Conservation (phyloP, 163 green algal species). For the Scenedesmus sp. region DNA sequence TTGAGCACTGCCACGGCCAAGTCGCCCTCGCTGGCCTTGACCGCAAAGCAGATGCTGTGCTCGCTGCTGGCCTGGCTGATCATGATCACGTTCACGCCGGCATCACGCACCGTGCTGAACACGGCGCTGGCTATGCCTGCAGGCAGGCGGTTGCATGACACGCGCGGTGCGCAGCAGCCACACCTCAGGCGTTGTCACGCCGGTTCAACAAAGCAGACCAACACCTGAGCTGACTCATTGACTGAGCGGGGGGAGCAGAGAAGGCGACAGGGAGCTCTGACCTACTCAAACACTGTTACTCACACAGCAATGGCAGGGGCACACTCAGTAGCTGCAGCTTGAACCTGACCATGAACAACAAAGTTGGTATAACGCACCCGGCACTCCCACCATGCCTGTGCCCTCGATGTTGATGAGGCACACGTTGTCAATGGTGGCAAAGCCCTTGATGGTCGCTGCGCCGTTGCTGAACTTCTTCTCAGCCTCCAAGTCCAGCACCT, state of each 20-base stretch:
- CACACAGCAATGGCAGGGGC: too few relatives aligned
- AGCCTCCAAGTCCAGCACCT: slow-evolving; percentile 73
- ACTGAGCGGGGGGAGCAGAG: too few relatives aligned
- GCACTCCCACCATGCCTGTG: slow-evolving; percentile 98
- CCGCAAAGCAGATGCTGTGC: slow-evolving; percentile 99
- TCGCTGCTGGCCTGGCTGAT: slow-evolving; percentile 97
- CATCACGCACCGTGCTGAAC: slow-evolving; percentile 93
- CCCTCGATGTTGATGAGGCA: slow-evolving; percentile 97
- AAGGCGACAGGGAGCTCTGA: too few relatives aligned
- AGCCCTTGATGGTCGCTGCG: slow-evolving; percentile 90
- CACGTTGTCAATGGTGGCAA: slow-evolving; percentile 97
- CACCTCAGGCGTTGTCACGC: too few relatives aligned
- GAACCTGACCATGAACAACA: not conserved
- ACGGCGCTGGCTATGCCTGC: slow-evolving; percentile 89
- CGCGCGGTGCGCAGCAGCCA: not conserved
- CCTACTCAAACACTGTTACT: too few relatives aligned
- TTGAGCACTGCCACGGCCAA: slow-evolving; percentile 75
- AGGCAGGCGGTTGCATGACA: not conserved
- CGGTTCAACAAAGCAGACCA: not conserved
- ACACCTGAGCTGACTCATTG: not conserved
- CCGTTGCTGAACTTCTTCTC: slow-evolving; percentile 62
- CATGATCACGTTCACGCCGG: slow-evolving; percentile 98
- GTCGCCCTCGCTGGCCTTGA: slow-evolving; percentile 83
- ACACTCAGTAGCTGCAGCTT: not conserved
- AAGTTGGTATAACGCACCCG: slow-evolving; percentile 54